Base-by-base conservation (phyloP, 768 basidiomycete genomes). In the Lactarius hatsudake region DNA sequence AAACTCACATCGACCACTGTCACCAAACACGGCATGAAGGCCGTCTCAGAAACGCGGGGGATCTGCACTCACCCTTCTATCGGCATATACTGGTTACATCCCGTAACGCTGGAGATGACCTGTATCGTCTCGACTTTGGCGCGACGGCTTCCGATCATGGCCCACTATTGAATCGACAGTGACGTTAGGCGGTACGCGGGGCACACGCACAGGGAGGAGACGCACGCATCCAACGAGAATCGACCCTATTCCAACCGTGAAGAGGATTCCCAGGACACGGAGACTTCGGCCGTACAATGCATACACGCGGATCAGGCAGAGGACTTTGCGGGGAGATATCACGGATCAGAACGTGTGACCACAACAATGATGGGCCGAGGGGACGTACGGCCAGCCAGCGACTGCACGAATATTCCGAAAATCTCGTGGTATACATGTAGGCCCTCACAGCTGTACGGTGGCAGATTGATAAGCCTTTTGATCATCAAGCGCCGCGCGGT, bases 231-330 rank as follows among this genome's bases (percentile, higher is more conserved):
- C 26, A n/a, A 40, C 23, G 38, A 63, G 23, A 42, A 56, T 56
- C 1, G 38, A n/a, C 32, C 20, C 32, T 5, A 15, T 10, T 32
- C 32, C 62, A 8, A 45, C 5, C 1, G 17, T 5, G 13, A 59
- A 0, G 20, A 67, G 62, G 38, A 64, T 1, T 7, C 18, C 28
- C 17, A 67, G 59, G 32, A 64, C 10, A 13, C 53, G 59, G 26
- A 18, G 58, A 55, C 58, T 67, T 48, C 53, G 51, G 34, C 53
- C 62, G 26, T 56, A 67, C 9, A 67, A 40, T 4, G 62, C 66
- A 3, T 67, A 26, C 26, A 67, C 62, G 32, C 66, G 66, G 26
- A 63, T 9, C 5, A 64, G 0, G 26, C 51, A 55, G 30, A 67
- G 62, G 2, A 3, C 66, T 67, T 3, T 9, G 28, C 18, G 9